phyloP scores from a whole-genome alignment of 2,329 filamentous ascomycete species.

The Botrytis medusae region DNA sequence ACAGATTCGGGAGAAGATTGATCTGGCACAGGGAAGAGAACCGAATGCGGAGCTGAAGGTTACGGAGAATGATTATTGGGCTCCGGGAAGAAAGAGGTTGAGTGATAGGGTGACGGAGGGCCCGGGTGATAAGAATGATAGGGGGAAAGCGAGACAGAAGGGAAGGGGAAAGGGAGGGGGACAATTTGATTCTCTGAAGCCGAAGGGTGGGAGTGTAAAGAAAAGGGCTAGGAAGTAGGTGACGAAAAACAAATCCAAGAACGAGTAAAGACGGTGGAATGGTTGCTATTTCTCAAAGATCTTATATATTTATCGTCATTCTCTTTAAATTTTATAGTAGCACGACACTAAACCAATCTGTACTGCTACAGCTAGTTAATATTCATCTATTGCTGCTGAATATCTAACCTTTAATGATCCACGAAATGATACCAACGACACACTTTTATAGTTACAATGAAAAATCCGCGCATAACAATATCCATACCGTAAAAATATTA shows the following conservation, averaged over 20 bases:
- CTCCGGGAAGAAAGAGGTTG: background rate
- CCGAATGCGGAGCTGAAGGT: background rate
- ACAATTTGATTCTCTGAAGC: background rate
- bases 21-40: constrained; percentile 1
- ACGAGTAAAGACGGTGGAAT: background rate
- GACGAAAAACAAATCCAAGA: background rate
- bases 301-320: background rate
- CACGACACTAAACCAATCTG: background rate
- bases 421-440: background rate
- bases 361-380: background rate
- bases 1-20: constrained; percentile 3
- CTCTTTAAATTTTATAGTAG: background rate
- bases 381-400: background rate
- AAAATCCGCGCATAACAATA: background rate
- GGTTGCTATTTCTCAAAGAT: background rate
- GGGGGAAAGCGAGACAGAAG: background rate
- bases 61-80: constrained; percentile 12
- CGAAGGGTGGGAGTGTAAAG: background rate
- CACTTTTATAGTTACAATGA: background rate
- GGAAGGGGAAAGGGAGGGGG: background rate
- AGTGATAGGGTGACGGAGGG: background rate
- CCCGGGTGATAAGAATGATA: fast-evolving
- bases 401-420: background rate
- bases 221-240: background rate
- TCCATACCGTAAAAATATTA: background rate